Evolutionary conservation across 139 green algal genomes (phyloP), one percentile per base, ranked within the genome.

Genomic region (Picochlorum sp.): DNA sequence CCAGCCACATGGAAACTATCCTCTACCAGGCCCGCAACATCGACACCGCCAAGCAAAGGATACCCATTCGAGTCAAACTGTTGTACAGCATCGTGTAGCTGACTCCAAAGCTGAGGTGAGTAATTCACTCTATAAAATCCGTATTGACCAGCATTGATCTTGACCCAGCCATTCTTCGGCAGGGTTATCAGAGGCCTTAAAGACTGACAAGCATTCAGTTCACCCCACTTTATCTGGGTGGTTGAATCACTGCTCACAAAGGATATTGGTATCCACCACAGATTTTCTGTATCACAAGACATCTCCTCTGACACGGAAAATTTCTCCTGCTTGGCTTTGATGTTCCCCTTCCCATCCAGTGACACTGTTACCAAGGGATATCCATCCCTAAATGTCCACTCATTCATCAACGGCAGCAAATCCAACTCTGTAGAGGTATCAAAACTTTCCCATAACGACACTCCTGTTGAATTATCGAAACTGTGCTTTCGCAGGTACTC

Each of bases 51-150:
- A 49, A 77, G 49, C 16, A 58, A 9, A 18, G 26, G 30, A 28
- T 11, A 54, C 3, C 63, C 46, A 51, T 18, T 45, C 2, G 74
- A 16, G 16, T 64, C 56, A 18, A 13, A 46, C 26, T 56, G 58
- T 34, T 50, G 61, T 5, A 60, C 65, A 2, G 68, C 77, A 28
- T 68, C 74, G 1, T 65, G 64, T 18, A 89, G 64, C 4, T 32
- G 15, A 0, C 7, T 32, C 83, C 83, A 89, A 38, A 82, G 51
- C 6, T 61, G 30, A 20, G 63, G 51, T 3, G 60, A 62, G 66
- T 90, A 90, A 15, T 80, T 72, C 20, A 88, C 83, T 8, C 83
- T 61, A 75, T 83, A 86, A 38, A 74, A 80, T 20, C 77, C 80
- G 18, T 73, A 75, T 69, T 91, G 84, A 14, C 69, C 69, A 0